Conservation (phyloP, 192 early-diverging fungal species). For the Mortierella hygrophila region DNA sequence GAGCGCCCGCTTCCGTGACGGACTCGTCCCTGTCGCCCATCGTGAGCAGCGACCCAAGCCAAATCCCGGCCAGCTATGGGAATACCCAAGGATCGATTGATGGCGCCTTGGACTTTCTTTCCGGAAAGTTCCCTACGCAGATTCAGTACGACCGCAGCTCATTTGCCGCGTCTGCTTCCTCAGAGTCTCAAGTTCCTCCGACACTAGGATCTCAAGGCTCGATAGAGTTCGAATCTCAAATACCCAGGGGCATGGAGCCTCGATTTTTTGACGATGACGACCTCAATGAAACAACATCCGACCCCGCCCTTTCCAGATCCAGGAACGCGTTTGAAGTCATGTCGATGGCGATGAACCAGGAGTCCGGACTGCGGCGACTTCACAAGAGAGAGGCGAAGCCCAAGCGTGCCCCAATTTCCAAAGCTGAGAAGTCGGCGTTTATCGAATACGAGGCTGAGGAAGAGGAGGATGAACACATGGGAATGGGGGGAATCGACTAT, state of each 20-base stretch:
- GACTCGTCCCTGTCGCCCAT: not conserved
- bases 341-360: not conserved
- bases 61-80: not conserved
- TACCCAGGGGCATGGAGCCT: not conserved
- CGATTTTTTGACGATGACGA: not conserved
- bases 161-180: not conserved
- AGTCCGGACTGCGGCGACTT: constrained; percentile 13
- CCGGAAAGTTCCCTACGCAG: constrained; percentile 1
- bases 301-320: not conserved
- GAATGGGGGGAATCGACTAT: constrained; percentile 54
- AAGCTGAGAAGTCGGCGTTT: constrained; percentile 33
- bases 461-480: constrained; percentile 54
- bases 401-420: constrained; percentile 12
- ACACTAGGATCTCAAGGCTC: not conserved
- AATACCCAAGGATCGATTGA: not conserved
- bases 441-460: constrained; percentile 59
- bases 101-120: constrained; percentile 14
- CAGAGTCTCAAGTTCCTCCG: not conserved
- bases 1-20: not conserved
- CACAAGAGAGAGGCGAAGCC: constrained; percentile 25
- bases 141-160: not conserved
- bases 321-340: constrained; percentile 40
- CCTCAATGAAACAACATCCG: not conserved
- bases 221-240: not conserved
- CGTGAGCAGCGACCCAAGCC: not conserved